Base-by-base conservation (phyloP, 2,329 filamentous ascomycete species). In the Fusarium cicatricum region DNA sequence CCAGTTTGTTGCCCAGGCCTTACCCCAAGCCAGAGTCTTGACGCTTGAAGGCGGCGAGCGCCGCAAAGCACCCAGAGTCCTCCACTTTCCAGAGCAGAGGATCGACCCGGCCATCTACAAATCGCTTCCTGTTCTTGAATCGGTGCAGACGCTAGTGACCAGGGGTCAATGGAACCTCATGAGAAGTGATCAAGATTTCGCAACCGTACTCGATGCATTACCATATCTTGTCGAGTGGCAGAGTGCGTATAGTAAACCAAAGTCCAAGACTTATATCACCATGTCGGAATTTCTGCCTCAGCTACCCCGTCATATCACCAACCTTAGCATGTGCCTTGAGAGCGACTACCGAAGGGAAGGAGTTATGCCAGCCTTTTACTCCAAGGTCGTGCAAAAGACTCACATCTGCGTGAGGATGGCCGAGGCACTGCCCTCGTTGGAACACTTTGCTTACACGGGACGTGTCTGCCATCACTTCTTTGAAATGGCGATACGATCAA, bases 101-200 rank as follows among this genome's bases (percentile, higher is more conserved):
- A 47, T 52, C 16, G 52, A 65, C 31, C 46, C 55, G n/a, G 37
- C 67, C 1, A 66, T 68, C 28, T 61, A 69, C 17, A 69, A 75
- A 61, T 66, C 70, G 23, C 71, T 86, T 8, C 78, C 82, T 9
- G 64, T 73, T 16, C 76, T 90, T 3, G 71, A 77, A 3, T 82
- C 83, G 3, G 82, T 92, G 28, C 82, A 82, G 47, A 90, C 88
- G 1, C 79, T 92, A 16, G 84, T 91, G 37, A 88, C 89, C 72
- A 87, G 89, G 65, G 89, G 89, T 7, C 88, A 91, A 63, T 92
- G 89, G 89, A 92, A 92, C 68, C 79, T 92, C 23, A 88, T 91
- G 72, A 80, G 89, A 40, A 78, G 82, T 14, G 76, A 83, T 37
- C 75, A 78, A 15, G 88, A 92, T 71, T 91, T 90, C 73, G 74